A percentile compares a stretch with the other conserved stretches of the same genome.
These are phyloP conservation scores for Aspergillus pseudotamarii DNA, from an alignment of 2,329 filamentous ascomycete species.

Conservation along the genomic window DNA sequence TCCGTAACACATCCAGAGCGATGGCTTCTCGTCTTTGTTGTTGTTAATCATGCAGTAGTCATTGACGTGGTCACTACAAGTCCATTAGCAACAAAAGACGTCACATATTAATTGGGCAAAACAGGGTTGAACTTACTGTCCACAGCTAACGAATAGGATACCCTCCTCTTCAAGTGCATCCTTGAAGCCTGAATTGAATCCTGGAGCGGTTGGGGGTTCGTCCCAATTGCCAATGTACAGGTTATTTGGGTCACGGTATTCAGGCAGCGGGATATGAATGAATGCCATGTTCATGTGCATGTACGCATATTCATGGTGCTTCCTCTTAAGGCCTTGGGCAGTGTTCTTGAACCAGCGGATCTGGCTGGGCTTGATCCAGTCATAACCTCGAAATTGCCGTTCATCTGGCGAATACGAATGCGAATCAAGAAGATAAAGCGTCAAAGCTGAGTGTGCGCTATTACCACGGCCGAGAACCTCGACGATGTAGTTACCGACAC, in stretches of 20 bases:
- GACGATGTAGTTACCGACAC: conserved; percentile 91
- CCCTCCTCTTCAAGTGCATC: conserved; percentile 85
- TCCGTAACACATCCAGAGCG: conserved; percentile 97
- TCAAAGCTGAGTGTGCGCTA: conserved; percentile 85
- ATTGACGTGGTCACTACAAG: conserved; percentile 81
- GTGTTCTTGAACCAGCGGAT: conserved; percentile 92
- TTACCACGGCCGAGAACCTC: conserved; percentile 81
- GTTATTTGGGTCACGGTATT: conserved; percentile 70
- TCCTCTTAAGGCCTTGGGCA: conserved; percentile 71
- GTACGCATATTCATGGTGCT: conserved; percentile 82
- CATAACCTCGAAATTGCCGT: conserved; percentile 84
- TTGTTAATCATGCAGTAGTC: conserved; percentile 84
- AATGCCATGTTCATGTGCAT: conserved; percentile 96
- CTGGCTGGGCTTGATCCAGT: conserved; percentile 94
- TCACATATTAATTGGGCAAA: background rate
- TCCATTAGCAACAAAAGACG: conserved; percentile 23
- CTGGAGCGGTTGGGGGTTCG: conserved; percentile 83
- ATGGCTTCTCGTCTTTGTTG: conserved; percentile 59
- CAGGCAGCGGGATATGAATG: conserved; percentile 93
- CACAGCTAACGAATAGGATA: conserved; percentile 83
- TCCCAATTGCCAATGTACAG: conserved; percentile 71
- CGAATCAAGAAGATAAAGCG: conserved; percentile 92
- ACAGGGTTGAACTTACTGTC: conserved; percentile 66
- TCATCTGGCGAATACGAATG: conserved; percentile 92
- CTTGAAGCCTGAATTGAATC: conserved; percentile 89